phyloP scores from a whole-genome alignment of 2,329 filamentous ascomycete genomes.

The Sclerotinia spermophila region DNA sequence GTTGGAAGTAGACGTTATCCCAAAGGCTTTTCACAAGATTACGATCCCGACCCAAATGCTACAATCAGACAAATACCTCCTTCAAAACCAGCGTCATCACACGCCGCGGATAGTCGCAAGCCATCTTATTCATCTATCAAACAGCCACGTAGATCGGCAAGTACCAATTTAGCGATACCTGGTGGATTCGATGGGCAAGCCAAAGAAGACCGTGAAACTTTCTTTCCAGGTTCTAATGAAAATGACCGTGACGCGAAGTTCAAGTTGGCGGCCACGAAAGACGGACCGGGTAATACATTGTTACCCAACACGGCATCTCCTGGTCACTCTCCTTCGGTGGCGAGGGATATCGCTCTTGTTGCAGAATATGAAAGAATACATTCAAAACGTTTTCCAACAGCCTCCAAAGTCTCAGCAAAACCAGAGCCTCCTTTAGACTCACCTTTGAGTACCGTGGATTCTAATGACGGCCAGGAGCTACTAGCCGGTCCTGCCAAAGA shows the following conservation, averaged over 20 bases:
- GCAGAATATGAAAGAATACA: conserved; percentile 33
- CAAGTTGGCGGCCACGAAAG: conserved; percentile 19
- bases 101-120: conserved; percentile 1
- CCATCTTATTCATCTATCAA: conserved; percentile 22
- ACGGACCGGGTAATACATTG: conserved; percentile 19
- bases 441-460: conserved; percentile 22
- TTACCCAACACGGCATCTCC: conserved; percentile 16
- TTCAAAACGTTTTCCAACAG: conserved; percentile 28
- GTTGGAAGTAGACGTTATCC: conserved; percentile 28
- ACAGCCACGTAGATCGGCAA: conserved; percentile 23
- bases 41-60: conserved; percentile 67
- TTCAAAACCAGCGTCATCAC: conserved; percentile 7
- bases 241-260: conserved; percentile 44
- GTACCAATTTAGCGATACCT: conserved; percentile 15
- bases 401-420: conserved; percentile 10
- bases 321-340: conserved; percentile 24
- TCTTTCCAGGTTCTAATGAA: conserved; percentile 52
- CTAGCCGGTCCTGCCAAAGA: conserved; percentile 24
- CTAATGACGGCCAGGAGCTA: conserved; percentile 23
- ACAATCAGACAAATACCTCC: conserved; percentile 62
- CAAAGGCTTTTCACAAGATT: conserved; percentile 70
- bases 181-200: conserved; percentile 27
- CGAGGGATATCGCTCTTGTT: conserved; percentile 33
- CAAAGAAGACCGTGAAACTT: conserved; percentile 41
- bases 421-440: conserved; percentile 22